Base-by-base conservation (phyloP, 1,139 yeast species). In the Debaryomycetaceae sp. region DNA sequence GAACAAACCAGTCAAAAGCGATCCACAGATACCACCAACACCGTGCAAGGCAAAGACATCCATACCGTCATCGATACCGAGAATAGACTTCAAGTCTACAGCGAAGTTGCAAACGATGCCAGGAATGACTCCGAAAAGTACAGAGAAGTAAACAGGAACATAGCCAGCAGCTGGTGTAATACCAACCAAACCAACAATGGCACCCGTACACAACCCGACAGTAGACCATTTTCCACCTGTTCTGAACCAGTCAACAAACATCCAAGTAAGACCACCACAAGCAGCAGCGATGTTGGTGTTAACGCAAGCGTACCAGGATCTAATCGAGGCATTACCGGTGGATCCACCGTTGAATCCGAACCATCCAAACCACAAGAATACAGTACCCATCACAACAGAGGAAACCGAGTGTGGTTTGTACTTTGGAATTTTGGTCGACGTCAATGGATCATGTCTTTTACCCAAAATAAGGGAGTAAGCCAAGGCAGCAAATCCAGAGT, bases 301-400 rank as follows among this genome's bases (percentile, higher is more conserved):
- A 59, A 87, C 87, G 63, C 87, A 81, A 29, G 97, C 96, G 72
- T 90, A 89, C 87, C 89, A 88, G 45, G 96, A 90, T 70, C 97
- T 85, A 63, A 91, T 83, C 49, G 91, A 68, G 37, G 96, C 86
- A 63, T 87, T 86, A 65, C 96, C 97, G 45, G 97, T 87, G 41
- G 97, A 88, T 57, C 98, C 97, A 66, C 97, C 97, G 75, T 93
- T 91, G 80, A 91, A 91, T 43, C 97, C 97, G 60, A 87, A 89
- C 98, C 99, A 91, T 39, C 98, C 98, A 59, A 91, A 89, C 97
- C 97, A 91, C 58, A 91, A 80, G 73, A 93, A 87, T 5, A 88
- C 84, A 22, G 97, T 90, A 45, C 98, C 99, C 50, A 91, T 72
- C n/a, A 90, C 97, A 49, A 89, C 88, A 42, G 90, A 82, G 9